A percentile compares a stretch with the other conserved stretches of the same genome.
These are phyloP conservation scores for Penicillium cosmopolitanum DNA, from an alignment of 495 filamentous ascomycete genomes.

Conservation along the genomic window DNA sequence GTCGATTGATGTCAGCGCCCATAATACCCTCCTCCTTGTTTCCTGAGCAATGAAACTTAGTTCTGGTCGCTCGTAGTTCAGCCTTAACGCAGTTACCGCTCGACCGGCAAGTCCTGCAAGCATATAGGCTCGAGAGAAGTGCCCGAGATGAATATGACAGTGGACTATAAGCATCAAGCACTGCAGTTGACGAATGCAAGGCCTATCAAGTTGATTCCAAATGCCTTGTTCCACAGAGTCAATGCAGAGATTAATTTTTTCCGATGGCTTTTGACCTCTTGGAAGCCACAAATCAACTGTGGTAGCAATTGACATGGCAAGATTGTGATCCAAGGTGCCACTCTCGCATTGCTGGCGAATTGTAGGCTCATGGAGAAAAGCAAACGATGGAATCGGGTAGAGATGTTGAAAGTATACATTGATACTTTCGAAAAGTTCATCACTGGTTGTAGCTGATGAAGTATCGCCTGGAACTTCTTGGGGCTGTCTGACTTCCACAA, in stretches of 20 bases:
- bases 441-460: conserved; percentile 1
- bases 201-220: conserved; percentile 20
- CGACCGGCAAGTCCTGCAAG: conserved; percentile 22
- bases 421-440: conserved; percentile 6
- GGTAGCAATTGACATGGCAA: conserved; percentile 13
- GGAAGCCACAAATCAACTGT: conserved; percentile 1
- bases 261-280: neutral
- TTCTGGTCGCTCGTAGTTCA: conserved; percentile 26
- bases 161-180: conserved; percentile 21
- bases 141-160: conserved; percentile 18
- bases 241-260: neutral
- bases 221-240: conserved; percentile 12
- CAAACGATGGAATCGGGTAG: conserved; percentile 23
- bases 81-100: conserved; percentile 17
- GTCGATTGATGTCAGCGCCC: conserved; percentile 23
- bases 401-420: conserved; percentile 16
- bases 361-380: conserved; percentile 25
- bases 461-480: neutral
- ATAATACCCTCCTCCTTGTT: conserved; percentile 24
- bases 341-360: conserved; percentile 9
- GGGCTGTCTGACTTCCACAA: neutral
- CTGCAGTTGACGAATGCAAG: conserved; percentile 18
- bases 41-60: conserved; percentile 25
- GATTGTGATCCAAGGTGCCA: conserved; percentile 11
- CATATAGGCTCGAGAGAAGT: conserved; percentile 23